A percentile compares a stretch with the other conserved stretches of the same genome.
phyloP scores from a whole-genome alignment of 1,284 basidiomycete genomes.

The Sporisorium sorghi region DNA sequence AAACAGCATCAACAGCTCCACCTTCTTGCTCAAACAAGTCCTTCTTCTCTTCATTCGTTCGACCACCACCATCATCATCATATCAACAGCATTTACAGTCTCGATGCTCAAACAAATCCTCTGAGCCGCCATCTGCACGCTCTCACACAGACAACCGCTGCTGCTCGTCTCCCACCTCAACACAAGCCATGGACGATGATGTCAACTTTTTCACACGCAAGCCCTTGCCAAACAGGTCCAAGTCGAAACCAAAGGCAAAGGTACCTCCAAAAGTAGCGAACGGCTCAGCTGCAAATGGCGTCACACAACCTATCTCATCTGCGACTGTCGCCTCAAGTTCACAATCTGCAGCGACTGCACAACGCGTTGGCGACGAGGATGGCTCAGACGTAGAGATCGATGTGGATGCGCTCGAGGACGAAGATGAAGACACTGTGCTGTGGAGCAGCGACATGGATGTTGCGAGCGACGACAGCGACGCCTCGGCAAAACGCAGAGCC shows the following conservation, averaged over 20 bases:
- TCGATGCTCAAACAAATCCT: neutral
- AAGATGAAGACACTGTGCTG: constrained; percentile 8
- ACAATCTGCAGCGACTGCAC: constrained; percentile 5
- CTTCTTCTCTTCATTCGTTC: neutral
- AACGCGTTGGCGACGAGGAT: constrained; percentile 2
- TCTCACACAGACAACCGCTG: neutral
- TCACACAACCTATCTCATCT: neutral
- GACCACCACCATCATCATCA: neutral
- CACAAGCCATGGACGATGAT: constrained; percentile 39
- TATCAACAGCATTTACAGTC: neutral
- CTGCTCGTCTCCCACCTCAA: no score
- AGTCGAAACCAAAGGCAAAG: constrained; percentile 17
- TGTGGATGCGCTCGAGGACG: neutral
- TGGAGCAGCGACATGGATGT: constrained; percentile 24
- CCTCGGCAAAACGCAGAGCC: constrained; percentile 11
- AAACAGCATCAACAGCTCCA: neutral
- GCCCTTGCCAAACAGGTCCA: constrained; percentile 14
- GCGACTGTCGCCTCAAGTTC: neutral
- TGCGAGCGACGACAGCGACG: constrained; percentile 25
- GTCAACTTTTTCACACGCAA: constrained; percentile 38
- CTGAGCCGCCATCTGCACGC: no score
- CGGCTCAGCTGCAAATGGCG: neutral
- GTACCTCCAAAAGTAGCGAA: neutral
- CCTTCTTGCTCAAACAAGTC: neutral
- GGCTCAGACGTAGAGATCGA: neutral